Conservation (phyloP, 2,329 filamentous ascomycete species). For the Juglanconis sp. region DNA sequence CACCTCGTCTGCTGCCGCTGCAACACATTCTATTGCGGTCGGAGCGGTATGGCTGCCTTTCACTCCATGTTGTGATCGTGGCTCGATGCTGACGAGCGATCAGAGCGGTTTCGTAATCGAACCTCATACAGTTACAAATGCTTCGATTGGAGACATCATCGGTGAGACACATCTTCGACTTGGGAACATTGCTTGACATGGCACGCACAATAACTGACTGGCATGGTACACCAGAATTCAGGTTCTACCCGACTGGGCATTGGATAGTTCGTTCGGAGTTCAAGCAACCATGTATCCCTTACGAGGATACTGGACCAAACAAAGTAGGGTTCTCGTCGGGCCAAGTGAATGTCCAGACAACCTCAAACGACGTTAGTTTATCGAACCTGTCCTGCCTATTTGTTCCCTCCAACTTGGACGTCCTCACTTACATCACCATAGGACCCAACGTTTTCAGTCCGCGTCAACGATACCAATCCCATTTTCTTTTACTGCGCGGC, state of each 20-base stretch:
- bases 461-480: conserved; percentile 59
- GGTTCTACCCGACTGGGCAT: conserved; percentile 62
- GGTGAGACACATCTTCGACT: conserved; percentile 27
- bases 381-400: neutral
- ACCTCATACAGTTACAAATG: conserved; percentile 31
- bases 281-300: conserved; percentile 60
- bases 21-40: conserved; percentile 27
- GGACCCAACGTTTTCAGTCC: conserved; percentile 40
- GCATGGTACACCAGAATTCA: conserved; percentile 40
- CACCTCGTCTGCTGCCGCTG: conserved; percentile 13
- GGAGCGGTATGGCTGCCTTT: conserved; percentile 25
- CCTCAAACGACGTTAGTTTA: conserved; percentile 41
- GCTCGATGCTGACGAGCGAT: neutral
- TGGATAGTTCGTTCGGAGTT: conserved; percentile 62
- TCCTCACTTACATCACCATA: conserved; percentile 20
- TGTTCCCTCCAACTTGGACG: neutral
- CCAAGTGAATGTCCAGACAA: conserved; percentile 41
- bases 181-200: neutral
- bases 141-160: conserved; percentile 46
- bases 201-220: conserved; percentile 15
- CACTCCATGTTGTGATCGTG: conserved; percentile 18
- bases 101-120: conserved; percentile 32
- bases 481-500: conserved; percentile 71
- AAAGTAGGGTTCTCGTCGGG: conserved; percentile 54
- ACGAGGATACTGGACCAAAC: conserved; percentile 48